These are phyloP conservation scores for Sphaceloma murrayae DNA, from an alignment of 2,329 filamentous ascomycete species.

Conservation along the genomic window DNA sequence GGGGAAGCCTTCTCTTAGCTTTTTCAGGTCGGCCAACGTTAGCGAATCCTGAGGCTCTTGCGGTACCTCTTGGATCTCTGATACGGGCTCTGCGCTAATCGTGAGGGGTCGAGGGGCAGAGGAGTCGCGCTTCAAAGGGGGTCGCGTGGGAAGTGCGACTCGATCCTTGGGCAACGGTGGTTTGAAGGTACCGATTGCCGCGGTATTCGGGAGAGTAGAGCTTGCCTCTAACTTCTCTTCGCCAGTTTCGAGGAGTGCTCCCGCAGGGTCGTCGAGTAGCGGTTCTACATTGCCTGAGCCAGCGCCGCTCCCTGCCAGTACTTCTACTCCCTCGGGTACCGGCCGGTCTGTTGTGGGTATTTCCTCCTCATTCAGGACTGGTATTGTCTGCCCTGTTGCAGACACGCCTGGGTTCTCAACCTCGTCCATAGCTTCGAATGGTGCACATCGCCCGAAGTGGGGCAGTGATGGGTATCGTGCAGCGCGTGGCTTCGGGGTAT, in stretches of 20 bases:
- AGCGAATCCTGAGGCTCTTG: constrained; percentile 35
- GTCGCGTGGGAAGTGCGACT: constrained; percentile 28
- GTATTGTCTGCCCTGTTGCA: constrained; percentile 24
- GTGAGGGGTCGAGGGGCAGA: constrained; percentile 34
- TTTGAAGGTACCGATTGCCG: constrained; percentile 20
- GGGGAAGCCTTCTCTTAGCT: constrained; percentile 34
- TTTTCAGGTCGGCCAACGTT: constrained; percentile 39
- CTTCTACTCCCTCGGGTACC: constrained; percentile 9
- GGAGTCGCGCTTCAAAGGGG: constrained; percentile 32
- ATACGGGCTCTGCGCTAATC: constrained; percentile 28
- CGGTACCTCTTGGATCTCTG: constrained; percentile 23
- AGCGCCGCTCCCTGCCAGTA: not conserved
- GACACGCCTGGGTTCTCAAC: constrained; percentile 31
- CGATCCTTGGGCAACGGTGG: constrained; percentile 28
- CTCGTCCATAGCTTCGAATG: constrained; percentile 27
- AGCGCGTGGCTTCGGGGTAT: too few species aligned
- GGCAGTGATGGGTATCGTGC: too few species aligned
- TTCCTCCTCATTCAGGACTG: not conserved
- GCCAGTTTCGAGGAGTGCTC: constrained; percentile 10
- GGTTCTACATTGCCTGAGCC: not conserved
- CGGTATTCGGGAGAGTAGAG: not conserved
- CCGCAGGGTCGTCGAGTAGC: constrained; percentile 1
- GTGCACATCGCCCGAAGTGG: constrained; percentile 3
- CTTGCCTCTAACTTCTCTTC: constrained; percentile 1
- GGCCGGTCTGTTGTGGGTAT: constrained; percentile 3